Base-by-base conservation (phyloP, 2,329 filamentous ascomycete genomes). In the Sclerotinia glacialis region DNA sequence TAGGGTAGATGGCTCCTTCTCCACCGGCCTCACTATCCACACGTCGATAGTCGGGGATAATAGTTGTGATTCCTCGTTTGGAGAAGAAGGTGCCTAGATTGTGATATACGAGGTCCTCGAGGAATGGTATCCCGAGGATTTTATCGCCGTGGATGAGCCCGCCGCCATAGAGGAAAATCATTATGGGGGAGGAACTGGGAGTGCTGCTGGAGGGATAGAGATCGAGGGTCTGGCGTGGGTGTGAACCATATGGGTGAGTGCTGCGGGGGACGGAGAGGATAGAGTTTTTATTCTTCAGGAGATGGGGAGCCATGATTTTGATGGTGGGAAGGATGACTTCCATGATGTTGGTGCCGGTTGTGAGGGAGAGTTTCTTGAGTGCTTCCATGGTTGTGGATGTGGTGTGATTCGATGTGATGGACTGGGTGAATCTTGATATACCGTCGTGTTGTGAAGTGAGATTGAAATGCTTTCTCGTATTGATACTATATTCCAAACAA, bases 11-110 rank as follows among this genome's bases (percentile, higher is more conserved):
- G 1, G 72, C 74, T 37, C 71, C 74, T 46, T 75, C 72, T 0
- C 72, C 74, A 4, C 71, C 72, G 23, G 44, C 50, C 8, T 65
- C 47, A 1, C 64, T 69, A 37, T 73, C 71, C 31, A 75, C 74
- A 1, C 70, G 69, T 23, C 75, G 56, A 52, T 76, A 76, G 65
- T 77, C 75, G 0, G 73, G 68, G 4, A 73, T 64, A 1, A 77
- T 46, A 2, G 72, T 72, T 0, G 70, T 72, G 40, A 74, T 68
- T 1, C 74, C 75, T 11, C 67, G 55, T 5, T 56, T 34, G 0
- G 74, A 70, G 64, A 77, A 77, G 67, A 74, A 76, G 1, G 70
- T 34, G 2, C 74, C 75, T 1, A 76, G 56, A 47, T 76, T 76
- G 16, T 70, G 65, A 52, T 75, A 76, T 1, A 76, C 67, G 4